phyloP scores from a whole-genome alignment of 495 filamentous ascomycete species.

The Annulohypoxylon bovei region DNA sequence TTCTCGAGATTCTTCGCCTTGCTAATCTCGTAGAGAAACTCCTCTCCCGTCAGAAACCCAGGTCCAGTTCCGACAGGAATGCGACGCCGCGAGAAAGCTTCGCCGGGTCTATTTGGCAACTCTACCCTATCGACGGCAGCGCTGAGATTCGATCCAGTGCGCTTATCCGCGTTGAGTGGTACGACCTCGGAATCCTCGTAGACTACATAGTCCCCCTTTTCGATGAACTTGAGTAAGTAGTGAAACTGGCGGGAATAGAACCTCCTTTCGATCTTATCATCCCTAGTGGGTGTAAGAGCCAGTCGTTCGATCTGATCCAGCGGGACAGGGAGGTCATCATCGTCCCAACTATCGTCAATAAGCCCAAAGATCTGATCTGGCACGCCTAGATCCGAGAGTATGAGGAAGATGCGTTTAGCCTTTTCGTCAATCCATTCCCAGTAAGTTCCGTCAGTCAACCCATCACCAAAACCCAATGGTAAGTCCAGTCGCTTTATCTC shows the following conservation, averaged over 20 bases:
- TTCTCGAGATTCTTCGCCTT: constrained; percentile 72
- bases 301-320: constrained; percentile 75
- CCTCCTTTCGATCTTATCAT: constrained; percentile 71
- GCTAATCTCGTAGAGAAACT: constrained; percentile 76
- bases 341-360: constrained; percentile 87
- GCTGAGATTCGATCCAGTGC: constrained; percentile 60
- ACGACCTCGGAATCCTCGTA: constrained; percentile 84
- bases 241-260: constrained; percentile 87
- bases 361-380: constrained; percentile 87
- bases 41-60: constrained; percentile 68
- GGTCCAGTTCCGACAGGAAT: constrained; percentile 69
- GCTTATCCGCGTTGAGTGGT: constrained; percentile 74
- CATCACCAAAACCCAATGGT: constrained; percentile 83
- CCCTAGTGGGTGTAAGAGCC: constrained; percentile 66
- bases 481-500: constrained; percentile 73
- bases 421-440: constrained; percentile 90
- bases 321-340: constrained; percentile 85
- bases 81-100: constrained; percentile 75
- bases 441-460: constrained; percentile 88
- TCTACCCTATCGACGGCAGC: constrained; percentile 73
- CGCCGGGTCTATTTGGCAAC: constrained; percentile 66
- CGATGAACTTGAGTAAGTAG: constrained; percentile 77
- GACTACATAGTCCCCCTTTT: constrained; percentile 73
- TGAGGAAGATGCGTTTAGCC: constrained; percentile 82
- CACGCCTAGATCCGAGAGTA: constrained; percentile 79